Base-by-base conservation (phyloP, 75 land plant species). In the Sequoia sempervirens region DNA sequence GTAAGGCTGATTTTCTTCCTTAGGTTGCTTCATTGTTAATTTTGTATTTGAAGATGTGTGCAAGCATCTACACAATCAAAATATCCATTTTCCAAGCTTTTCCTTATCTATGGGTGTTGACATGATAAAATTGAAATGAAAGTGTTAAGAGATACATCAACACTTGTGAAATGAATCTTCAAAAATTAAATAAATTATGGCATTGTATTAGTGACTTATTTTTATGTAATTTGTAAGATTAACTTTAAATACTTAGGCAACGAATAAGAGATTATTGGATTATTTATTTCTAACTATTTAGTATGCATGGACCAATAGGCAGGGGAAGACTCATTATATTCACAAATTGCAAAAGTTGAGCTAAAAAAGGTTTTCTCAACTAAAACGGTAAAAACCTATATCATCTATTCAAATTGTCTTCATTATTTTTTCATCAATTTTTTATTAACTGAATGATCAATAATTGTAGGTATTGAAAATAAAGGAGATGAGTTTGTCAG, bases 401-500 rank as follows among this genome's bases (percentile, higher is more conserved):
- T 1, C 14, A 72, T 30, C 28, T 36, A 72, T 28, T 78, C 0
- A 12, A 30, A 9, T 26, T 12, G 40, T 10, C 2, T 12, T 78
- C 10, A 45, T 45, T 12, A 1, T 10, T 2, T 41, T 78, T 23
- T 47, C 0, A 43, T 43, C 30, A 68, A 23, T n/a, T 4, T 11
- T 6, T 80, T 18, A 43, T 52, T 72, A 30, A 14, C 15, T 11
- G 13, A 32, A 26, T 30, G 52, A 32, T 41, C 32, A 13, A 30
- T 34, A 26, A 47, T 23, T 85, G 81, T 92, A 96, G 98, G 89
- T 96, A 32, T 85, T 85, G 34, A 84, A 86, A 34, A 45, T 92
- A 5, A 86, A 53, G 54, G 99, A 97, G 84, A 90, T 80, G 80
- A 90, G 87, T 85, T 83, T 97, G 61, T 92, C 99, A 10, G 96